These are phyloP conservation scores for Curvularia eragrostidis DNA, from an alignment of 2,329 filamentous ascomycete genomes.

Conservation along the genomic window DNA sequence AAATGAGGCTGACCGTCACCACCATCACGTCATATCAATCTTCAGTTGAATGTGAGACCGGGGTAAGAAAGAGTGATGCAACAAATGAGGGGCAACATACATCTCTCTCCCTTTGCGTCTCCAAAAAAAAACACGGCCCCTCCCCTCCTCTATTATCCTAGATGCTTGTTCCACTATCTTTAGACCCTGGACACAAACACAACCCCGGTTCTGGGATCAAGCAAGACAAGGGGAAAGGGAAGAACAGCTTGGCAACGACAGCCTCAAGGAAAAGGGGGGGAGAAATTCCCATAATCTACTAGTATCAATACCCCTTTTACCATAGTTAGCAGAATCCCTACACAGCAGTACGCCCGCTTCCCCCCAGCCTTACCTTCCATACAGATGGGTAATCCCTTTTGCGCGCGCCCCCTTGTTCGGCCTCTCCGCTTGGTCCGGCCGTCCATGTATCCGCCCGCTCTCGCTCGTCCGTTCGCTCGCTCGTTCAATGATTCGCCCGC, in stretches of 20 bases:
- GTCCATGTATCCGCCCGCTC: neutral
- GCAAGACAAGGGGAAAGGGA: neutral
- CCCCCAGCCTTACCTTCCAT: too few species aligned
- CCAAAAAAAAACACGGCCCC: neutral
- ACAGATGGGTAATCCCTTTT: neutral
- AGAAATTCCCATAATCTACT: too few species aligned
- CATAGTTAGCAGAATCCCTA: too few species aligned
- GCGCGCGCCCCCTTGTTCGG: neutral
- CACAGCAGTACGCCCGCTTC: too few species aligned
- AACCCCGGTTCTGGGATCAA: neutral
- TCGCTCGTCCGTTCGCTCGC: neutral
- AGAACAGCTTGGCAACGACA: too few species aligned
- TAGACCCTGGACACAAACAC: neutral
- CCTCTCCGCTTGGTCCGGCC: neutral
- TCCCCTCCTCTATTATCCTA: neutral
- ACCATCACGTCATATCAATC: neutral
- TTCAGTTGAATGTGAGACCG: neutral
- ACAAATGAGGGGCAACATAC: constrained; percentile 3
- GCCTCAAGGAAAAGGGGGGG: neutral
- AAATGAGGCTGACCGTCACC: neutral
- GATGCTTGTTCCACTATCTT: neutral
- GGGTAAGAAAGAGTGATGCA: neutral
- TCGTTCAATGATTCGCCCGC: too few species aligned
- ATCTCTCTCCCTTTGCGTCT: neutral
- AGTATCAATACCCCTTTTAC: too few species aligned